These are phyloP conservation scores for Teratosphaeria gauchensis DNA, from an alignment of 2,329 filamentous ascomycete species.

Conservation along the genomic window DNA sequence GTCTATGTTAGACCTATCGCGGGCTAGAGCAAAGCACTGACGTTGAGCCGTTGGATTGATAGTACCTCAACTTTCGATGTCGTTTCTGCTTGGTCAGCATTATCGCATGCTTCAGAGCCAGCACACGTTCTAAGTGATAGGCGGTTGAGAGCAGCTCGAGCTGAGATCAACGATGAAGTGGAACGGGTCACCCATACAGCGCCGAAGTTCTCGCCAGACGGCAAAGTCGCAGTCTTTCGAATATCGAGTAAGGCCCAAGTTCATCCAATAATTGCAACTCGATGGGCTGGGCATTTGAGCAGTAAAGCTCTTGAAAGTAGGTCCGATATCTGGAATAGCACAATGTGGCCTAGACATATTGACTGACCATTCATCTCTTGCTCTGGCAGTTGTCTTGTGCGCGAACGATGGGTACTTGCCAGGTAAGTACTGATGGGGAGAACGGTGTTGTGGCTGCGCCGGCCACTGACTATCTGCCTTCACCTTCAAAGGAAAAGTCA, in stretches of 20 bases:
- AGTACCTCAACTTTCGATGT: conserved; percentile 2
- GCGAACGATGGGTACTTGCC: conserved; percentile 44
- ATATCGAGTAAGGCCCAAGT: conserved; percentile 53
- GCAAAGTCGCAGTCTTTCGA: conserved; percentile 52
- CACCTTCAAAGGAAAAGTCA: conserved; percentile 34
- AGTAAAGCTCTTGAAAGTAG: conserved; percentile 44
- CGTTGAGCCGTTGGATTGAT: neutral
- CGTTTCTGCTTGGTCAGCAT: conserved; percentile 49
- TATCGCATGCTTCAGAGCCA: conserved; percentile 43
- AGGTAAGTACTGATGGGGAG: conserved; percentile 13
- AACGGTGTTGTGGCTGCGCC: neutral
- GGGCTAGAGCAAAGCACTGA: conserved; percentile 51
- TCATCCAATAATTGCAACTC: conserved; percentile 52
- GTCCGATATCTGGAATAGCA: no score
- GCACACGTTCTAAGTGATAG: conserved; percentile 41
- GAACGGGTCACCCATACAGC: conserved; percentile 52
- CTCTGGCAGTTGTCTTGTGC: no score
- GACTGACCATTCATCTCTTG: neutral
- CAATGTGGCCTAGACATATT: no score
- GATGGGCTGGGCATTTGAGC: conserved; percentile 54
- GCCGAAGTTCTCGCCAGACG: conserved; percentile 55
- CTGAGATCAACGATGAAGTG: conserved; percentile 52
- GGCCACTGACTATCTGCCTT: neutral
- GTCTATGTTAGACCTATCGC: neutral
- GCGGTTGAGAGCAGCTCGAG: conserved; percentile 44